Conservation (phyloP, 116 monocot species). For the Posidonia oceanica region DNA sequence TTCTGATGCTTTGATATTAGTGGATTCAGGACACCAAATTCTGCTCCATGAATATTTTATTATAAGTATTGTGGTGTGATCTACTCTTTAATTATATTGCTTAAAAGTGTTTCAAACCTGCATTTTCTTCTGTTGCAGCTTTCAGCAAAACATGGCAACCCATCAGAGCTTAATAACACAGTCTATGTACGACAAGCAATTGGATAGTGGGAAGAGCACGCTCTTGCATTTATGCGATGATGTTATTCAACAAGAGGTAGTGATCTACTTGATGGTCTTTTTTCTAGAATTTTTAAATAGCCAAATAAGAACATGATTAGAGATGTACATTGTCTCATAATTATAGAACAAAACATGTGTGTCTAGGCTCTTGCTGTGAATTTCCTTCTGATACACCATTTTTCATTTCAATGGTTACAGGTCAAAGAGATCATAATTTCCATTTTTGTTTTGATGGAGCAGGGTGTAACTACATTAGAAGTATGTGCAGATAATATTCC, state of each 20-base stretch:
- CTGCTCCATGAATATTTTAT: too few relatives aligned
- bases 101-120: background rate
- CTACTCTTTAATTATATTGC: too few relatives aligned
- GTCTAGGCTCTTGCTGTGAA: too few relatives aligned
- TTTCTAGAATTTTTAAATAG: too few relatives aligned
- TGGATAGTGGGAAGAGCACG: conserved; percentile 90
- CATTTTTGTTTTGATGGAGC: conserved; percentile 81
- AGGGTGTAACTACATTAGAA: conserved; percentile 59
- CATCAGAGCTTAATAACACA: conserved; percentile 80
- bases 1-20: too few relatives aligned
- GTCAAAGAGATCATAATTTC: conserved; percentile 89
- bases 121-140: conserved; percentile 29
- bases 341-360: too few relatives aligned
- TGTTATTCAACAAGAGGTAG: conserved; percentile 97
- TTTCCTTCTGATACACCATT: background rate
- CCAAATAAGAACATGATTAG: background rate
- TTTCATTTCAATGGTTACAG: conserved; percentile 24
- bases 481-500: conserved; percentile 16
- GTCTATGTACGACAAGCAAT: conserved; percentile 90
- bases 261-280: conserved; percentile 5
- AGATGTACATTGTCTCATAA: too few relatives aligned
- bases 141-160: conserved; percentile 65
- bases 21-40: too few relatives aligned
- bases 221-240: conserved; percentile 95
- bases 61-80: too few relatives aligned